Percentiles rank a stretch among this genome's conserved stretches.
Conservation (phyloP, 2,329 filamentous ascomycete species). For the Magnaporthiopsis incrustans region DNA sequence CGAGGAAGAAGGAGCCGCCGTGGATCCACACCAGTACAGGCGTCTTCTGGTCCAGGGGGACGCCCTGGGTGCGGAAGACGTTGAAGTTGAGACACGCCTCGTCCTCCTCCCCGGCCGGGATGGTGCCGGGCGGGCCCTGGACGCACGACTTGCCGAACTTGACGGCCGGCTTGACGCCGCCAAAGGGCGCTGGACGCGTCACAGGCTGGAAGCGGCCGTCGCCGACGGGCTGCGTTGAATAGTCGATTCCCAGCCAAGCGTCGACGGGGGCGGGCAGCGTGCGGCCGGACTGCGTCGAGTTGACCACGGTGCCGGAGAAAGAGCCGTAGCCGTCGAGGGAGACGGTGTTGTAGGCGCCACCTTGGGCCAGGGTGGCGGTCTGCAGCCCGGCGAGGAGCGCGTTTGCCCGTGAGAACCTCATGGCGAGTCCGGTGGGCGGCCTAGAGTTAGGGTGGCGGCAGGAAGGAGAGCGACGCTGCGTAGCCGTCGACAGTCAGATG, state of each 20-base stretch:
- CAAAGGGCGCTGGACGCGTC: not conserved
- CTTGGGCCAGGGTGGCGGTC: not conserved
- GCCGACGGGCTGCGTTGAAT: slow-evolving; percentile 1
- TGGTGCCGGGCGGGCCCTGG: slow-evolving; percentile 1
- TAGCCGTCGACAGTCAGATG: not conserved
- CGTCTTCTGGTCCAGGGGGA: slow-evolving; percentile 4
- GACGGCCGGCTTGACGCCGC: slow-evolving; percentile 5
- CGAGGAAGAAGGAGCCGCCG: slow-evolving; percentile 1
- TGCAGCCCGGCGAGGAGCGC: not conserved
- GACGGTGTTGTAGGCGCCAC: not conserved
- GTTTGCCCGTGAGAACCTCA: not conserved
- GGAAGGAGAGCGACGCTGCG: too few species aligned
- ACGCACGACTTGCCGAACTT: slow-evolving; percentile 5
- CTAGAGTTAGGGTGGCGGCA: not conserved
- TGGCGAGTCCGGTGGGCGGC: not conserved
- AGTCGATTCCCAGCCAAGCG: slow-evolving; percentile 7
- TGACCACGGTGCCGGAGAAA: slow-evolving; percentile 2
- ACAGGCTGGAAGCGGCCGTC: slow-evolving; percentile 5
- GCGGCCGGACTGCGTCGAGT: not conserved
- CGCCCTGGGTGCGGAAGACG: slow-evolving; percentile 2
- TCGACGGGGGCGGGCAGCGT: slow-evolving; percentile 3
- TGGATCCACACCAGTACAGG: slow-evolving; percentile 4
- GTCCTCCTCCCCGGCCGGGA: not conserved
- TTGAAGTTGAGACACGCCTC: slow-evolving; percentile 6
- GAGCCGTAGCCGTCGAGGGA: slow-evolving; percentile 1